Evolutionary conservation across 352 stramenopile species (phyloP).

Genomic region (Pythium sp.): DNA sequence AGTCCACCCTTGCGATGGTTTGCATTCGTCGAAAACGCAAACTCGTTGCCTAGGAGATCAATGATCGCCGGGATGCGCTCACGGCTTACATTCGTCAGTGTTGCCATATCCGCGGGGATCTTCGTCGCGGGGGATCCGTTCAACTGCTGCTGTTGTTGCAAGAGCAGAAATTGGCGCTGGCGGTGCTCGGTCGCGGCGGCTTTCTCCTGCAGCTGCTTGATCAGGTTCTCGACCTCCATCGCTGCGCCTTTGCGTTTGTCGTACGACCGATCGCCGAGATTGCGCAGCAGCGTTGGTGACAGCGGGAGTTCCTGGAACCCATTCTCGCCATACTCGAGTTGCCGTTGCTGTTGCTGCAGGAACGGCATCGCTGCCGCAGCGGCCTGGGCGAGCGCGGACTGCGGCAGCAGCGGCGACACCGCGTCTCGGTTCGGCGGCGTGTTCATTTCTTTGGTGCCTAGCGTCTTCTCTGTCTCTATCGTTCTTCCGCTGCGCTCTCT

Average conservation of each 20-base stretch:
- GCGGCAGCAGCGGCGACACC: constrained; percentile 49
- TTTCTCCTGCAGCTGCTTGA: constrained; percentile 96
- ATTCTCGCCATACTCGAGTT: constrained; percentile 5
- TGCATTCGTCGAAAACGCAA: constrained; percentile 97
- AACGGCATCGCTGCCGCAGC: constrained; percentile 49
- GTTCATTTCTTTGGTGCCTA: not conserved
- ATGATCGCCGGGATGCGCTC: constrained; percentile 94
- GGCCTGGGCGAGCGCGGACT: constrained; percentile 53
- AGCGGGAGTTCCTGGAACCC: constrained; percentile 54
- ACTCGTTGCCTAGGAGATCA: constrained; percentile 95
- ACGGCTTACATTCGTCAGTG: constrained; percentile 49
- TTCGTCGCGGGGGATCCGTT: constrained; percentile 29
- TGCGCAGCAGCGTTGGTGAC: constrained; percentile 77
- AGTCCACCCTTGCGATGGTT: constrained; percentile 99
- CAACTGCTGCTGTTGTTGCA: constrained; percentile 52
- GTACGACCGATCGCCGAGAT: constrained; percentile 97
- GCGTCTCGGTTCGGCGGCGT: constrained; percentile 15
- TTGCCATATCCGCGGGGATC: constrained; percentile 22
- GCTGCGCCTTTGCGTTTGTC: constrained; percentile 99
- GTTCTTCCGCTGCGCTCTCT: not conserved
- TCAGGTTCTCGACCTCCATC: constrained; percentile 98
- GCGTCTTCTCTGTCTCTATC: not conserved
- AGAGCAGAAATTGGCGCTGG: constrained; percentile 46
- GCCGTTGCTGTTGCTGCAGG: constrained; percentile 13
- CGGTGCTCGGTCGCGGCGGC: constrained; percentile 76